Evolutionary conservation across 192 early-diverging fungal species (phyloP).

Genomic region (Podila horticola): DNA sequence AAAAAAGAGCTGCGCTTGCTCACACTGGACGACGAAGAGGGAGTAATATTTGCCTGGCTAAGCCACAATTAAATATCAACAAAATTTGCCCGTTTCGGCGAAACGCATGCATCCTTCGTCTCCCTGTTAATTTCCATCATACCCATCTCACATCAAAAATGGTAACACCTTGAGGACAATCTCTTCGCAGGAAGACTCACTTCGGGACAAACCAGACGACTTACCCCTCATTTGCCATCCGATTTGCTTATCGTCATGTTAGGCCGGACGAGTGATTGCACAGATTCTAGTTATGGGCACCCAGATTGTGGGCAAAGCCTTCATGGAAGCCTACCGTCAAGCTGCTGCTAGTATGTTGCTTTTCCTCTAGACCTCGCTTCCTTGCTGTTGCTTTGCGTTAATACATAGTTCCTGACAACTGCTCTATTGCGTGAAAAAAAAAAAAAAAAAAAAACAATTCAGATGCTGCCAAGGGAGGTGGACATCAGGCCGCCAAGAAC

Average conservation of each 20-base stretch:
- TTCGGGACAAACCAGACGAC: neutral
- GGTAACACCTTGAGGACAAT: neutral
- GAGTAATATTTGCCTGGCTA: neutral
- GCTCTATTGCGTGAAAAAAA: too few relatives aligned
- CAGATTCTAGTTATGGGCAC: slow-evolving; percentile 82
- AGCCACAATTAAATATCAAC: neutral
- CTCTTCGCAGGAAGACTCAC: neutral
- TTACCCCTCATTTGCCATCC: neutral
- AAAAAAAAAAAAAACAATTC: too few relatives aligned
- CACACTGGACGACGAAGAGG: too few relatives aligned
- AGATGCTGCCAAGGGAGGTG: slow-evolving; percentile 75
- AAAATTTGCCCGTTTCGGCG: neutral
- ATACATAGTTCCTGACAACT: neutral
- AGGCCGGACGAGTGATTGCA: slow-evolving; percentile 76
- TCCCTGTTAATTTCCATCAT: too few relatives aligned
- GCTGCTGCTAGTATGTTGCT: slow-evolving; percentile 80
- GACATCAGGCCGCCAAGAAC: slow-evolving; percentile 63
- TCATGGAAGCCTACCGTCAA: slow-evolving; percentile 93
- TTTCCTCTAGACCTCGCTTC: neutral
- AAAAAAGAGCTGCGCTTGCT: neutral
- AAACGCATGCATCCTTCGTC: too few relatives aligned
- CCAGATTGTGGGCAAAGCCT: slow-evolving; percentile 89
- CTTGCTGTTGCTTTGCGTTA: neutral
- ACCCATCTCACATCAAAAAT: too few relatives aligned
- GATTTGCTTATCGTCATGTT: slow-evolving; percentile 2